Conservation (phyloP, 1,284 basidiomycete genomes). For the Cryptococcus sp. region DNA sequence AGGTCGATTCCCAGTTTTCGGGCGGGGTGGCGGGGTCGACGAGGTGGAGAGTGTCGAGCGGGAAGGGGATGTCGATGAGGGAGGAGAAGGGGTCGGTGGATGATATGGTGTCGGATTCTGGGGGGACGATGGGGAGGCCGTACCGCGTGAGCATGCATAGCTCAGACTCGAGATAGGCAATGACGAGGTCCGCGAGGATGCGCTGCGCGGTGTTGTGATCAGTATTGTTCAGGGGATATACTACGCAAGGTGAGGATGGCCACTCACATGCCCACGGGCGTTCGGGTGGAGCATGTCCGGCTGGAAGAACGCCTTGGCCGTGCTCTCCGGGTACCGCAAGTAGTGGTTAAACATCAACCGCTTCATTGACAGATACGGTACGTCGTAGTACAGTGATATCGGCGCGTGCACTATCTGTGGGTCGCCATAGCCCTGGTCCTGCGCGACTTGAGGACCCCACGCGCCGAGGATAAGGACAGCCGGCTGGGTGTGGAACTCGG, state of each 20-base stretch:
- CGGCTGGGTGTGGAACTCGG: slow-evolving; percentile 44
- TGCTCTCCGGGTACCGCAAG: slow-evolving; percentile 41
- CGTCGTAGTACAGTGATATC: slow-evolving; percentile 49
- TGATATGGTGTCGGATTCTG: slow-evolving; percentile 29
- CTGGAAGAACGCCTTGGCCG: slow-evolving; percentile 40
- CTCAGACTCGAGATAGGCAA: slow-evolving; percentile 48
- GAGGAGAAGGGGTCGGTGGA: slow-evolving; percentile 25
- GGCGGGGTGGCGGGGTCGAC: slow-evolving; percentile 31
- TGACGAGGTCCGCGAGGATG: slow-evolving; percentile 46
- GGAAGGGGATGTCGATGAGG: slow-evolving; percentile 40
- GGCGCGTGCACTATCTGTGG: slow-evolving; percentile 47
- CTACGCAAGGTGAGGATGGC: background rate
- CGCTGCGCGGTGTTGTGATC: slow-evolving; percentile 21
- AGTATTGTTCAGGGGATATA: background rate
- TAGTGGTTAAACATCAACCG: slow-evolving; percentile 47
- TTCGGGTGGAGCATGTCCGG: slow-evolving; percentile 46
- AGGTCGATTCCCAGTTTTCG: slow-evolving; percentile 40
- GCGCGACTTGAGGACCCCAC: slow-evolving; percentile 45
- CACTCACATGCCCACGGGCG: slow-evolving; percentile 45
- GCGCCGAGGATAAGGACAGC: slow-evolving; percentile 48
- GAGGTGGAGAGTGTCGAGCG: slow-evolving; percentile 31
- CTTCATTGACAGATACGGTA: slow-evolving; percentile 47
- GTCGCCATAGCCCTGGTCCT: slow-evolving; percentile 48
- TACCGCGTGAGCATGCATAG: slow-evolving; percentile 42
- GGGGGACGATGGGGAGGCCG: slow-evolving; percentile 34